These are phyloP conservation scores for Chrysopogon serrulatus DNA, from an alignment of 176 grass and related monocot species.

Conservation along the genomic window DNA sequence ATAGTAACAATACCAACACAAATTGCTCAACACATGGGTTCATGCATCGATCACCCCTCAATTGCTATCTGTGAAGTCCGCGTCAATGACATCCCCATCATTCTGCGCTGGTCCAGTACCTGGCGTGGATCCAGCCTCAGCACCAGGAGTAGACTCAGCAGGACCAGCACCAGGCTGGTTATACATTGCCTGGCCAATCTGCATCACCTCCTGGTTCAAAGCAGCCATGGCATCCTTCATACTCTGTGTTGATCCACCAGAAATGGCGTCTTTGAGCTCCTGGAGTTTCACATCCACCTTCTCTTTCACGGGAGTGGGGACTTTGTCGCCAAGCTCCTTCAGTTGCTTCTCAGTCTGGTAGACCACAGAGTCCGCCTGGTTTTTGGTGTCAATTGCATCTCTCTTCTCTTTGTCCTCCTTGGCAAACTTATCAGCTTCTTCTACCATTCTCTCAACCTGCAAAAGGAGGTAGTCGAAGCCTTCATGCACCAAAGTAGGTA, in stretches of 20 bases:
- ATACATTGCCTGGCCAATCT: slow-evolving; percentile 88
- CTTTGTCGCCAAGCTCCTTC: slow-evolving; percentile 92
- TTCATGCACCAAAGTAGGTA: neutral
- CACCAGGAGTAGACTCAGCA: slow-evolving; percentile 47
- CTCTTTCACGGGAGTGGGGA: slow-evolving; percentile 72
- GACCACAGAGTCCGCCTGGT: slow-evolving; percentile 82
- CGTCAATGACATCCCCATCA: slow-evolving; percentile 87
- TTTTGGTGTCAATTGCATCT: slow-evolving; percentile 96
- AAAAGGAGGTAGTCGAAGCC: neutral
- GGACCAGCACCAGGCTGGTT: slow-evolving; percentile 57
- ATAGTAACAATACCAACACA: slow-evolving; percentile 18
- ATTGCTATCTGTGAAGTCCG: slow-evolving; percentile 91
- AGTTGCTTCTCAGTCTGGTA: slow-evolving; percentile 99
- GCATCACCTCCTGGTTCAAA: slow-evolving; percentile 97
- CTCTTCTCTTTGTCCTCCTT: slow-evolving; percentile 98
- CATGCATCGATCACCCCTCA: slow-evolving; percentile 21
- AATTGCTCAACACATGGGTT: slow-evolving; percentile 15
- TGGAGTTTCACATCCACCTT: slow-evolving; percentile 82
- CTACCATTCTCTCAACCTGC: slow-evolving; percentile 94
- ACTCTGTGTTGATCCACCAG: slow-evolving; percentile 68
- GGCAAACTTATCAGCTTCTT: slow-evolving; percentile 87
- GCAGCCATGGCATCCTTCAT: slow-evolving; percentile 91
- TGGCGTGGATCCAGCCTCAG: slow-evolving; percentile 44
- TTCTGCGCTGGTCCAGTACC: slow-evolving; percentile 50
- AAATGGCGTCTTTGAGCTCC: slow-evolving; percentile 83